These are phyloP conservation scores for Ascosphaera acerosa DNA, from an alignment of 2,329 filamentous ascomycete genomes.

Conservation along the genomic window DNA sequence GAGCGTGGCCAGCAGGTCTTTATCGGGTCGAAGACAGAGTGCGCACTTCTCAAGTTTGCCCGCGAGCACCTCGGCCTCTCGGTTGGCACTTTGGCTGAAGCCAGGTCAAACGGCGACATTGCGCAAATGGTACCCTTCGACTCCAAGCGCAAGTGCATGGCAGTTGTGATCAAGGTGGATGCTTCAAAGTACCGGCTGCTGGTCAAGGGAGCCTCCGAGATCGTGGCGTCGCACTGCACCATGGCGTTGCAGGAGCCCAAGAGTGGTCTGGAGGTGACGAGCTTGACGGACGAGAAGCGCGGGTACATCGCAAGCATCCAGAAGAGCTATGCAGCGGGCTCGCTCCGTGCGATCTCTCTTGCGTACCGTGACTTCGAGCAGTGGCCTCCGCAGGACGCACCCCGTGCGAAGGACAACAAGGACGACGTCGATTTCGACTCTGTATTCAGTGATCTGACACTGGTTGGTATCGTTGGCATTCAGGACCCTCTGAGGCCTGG, in stretches of 20 bases:
- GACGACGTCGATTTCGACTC: conserved; percentile 39
- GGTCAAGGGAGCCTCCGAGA: conserved; percentile 24
- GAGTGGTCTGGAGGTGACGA: conserved; percentile 6
- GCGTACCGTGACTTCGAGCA: conserved; percentile 46
- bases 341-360: conserved; percentile 49
- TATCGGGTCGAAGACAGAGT: conserved; percentile 56
- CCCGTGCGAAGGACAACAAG: conserved; percentile 32
- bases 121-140: conserved; percentile 44
- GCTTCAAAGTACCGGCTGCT: conserved; percentile 19
- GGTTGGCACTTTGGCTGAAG: conserved; percentile 26
- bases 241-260: conserved; percentile 9
- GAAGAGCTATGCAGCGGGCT: conserved; percentile 24
- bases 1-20: conserved; percentile 33
- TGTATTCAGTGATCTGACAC: conserved; percentile 46
- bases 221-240: conserved; percentile 16
- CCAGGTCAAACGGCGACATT: conserved; percentile 35
- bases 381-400: conserved; percentile 37
- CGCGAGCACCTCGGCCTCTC: conserved; percentile 36
- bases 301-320: conserved; percentile 13
- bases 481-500: conserved; percentile 46
- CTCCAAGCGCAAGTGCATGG: conserved; percentile 44
- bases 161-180: conserved; percentile 19
- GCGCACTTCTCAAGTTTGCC: conserved; percentile 44
- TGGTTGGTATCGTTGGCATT: conserved; percentile 47
- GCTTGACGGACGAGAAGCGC: conserved; percentile 9